phyloP scores from a whole-genome alignment of 257 asterid genomes.

The Nicotiana attenuata region DNA sequence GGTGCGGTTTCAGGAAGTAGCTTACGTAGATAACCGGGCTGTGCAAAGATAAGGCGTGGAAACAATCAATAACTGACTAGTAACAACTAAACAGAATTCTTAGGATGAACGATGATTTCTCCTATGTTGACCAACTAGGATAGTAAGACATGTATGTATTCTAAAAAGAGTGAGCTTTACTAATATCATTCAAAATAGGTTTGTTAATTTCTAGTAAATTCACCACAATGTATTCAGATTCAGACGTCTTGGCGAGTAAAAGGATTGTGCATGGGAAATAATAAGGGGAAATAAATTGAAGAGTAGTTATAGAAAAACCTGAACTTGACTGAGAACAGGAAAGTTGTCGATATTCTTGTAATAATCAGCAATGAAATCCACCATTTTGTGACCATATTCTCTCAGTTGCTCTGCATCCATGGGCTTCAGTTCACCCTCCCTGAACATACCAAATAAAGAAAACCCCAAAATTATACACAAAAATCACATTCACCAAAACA shows the following conservation, averaged over 20 bases:
- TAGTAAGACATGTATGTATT: background rate
- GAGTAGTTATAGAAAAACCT: constrained; percentile 35
- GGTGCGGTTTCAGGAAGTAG: constrained; percentile 90
- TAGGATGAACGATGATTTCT: background rate
- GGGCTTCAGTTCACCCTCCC: constrained; percentile 76
- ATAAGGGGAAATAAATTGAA: background rate
- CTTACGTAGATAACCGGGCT: constrained; percentile 94
- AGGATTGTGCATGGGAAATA: background rate
- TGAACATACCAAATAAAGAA: background rate
- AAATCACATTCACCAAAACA: background rate
- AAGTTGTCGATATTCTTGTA: constrained; percentile 69
- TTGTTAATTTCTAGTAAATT: background rate
- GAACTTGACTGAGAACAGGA: constrained; percentile 96
- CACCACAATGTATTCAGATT: background rate
- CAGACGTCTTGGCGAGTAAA: background rate
- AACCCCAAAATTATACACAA: background rate
- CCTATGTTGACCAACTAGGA: background rate
- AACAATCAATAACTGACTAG: background rate
- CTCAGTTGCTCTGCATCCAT: constrained; percentile 89
- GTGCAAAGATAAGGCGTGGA: constrained; percentile 1
- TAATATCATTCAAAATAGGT: background rate
- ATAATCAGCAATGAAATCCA: constrained; percentile 93
- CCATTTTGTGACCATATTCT: constrained; percentile 85
- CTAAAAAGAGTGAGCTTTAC: background rate
- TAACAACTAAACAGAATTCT: background rate